Percentiles rank a stretch among this genome's conserved stretches.
Evolutionary conservation across 2,329 filamentous ascomycete species (phyloP).

Genomic region (Epicoccum nigrum): DNA sequence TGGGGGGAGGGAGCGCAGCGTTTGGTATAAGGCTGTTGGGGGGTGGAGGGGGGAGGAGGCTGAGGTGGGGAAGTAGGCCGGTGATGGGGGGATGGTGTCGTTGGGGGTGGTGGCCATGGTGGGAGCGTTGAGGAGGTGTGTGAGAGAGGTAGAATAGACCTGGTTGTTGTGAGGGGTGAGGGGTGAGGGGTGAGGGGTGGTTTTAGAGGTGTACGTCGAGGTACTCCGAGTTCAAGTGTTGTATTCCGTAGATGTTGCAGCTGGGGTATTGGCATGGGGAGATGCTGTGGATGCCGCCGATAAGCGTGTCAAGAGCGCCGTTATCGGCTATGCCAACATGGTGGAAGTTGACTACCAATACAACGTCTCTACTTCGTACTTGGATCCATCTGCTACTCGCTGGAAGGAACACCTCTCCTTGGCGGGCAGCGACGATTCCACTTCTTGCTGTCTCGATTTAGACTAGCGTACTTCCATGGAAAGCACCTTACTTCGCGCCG

Average conservation of each 20-base stretch:
- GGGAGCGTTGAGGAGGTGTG: neutral
- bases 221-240: no score
- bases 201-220: no score
- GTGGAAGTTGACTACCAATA: no score
- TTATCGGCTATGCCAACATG: slow-evolving; percentile 5
- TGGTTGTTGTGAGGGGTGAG: no score
- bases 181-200: no score
- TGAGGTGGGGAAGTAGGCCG: slow-evolving; percentile 47
- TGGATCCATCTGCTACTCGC: no score
- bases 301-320: slow-evolving; percentile 7
- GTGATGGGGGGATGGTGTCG: slow-evolving; percentile 29
- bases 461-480: no score
- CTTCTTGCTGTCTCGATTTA: no score
- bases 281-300: neutral
- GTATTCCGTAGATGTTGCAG: neutral
- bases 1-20: slow-evolving; percentile 24
- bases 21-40: slow-evolving; percentile 37
- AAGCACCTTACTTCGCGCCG: no score
- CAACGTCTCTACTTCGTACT: no score
- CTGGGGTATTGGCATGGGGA: neutral
- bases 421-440: no score
- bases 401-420: no score
- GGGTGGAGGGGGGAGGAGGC: slow-evolving; percentile 39
- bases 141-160: neutral
- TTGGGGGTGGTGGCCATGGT: neutral